phyloP scores from a whole-genome alignment of 2,329 filamentous ascomycete species.

The Trichoderma sp. region DNA sequence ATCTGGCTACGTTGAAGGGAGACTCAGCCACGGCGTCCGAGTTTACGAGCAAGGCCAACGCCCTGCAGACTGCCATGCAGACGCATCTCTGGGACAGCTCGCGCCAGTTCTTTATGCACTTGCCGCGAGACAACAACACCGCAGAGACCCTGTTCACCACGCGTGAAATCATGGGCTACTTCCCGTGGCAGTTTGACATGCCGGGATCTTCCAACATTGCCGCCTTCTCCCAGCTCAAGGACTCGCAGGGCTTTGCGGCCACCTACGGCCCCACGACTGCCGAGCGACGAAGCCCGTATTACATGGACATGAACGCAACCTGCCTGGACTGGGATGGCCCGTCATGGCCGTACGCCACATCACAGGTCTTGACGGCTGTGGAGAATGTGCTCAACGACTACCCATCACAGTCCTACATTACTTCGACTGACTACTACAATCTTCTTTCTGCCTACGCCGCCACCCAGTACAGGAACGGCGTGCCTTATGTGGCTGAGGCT shows the following conservation, averaged over 20 bases:
- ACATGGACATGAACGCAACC: background rate
- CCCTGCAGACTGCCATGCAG: constrained; percentile 4
- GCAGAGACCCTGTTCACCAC: background rate
- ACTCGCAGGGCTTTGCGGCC: background rate
- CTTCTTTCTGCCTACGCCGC: background rate
- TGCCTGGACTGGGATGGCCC: constrained; percentile 14
- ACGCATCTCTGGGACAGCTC: background rate
- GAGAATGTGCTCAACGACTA: background rate
- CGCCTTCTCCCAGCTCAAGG: background rate
- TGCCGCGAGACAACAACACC: background rate
- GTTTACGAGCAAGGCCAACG: background rate
- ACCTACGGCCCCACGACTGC: background rate
- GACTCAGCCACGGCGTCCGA: background rate
- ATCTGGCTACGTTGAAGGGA: background rate
- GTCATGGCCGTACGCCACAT: constrained; percentile 5
- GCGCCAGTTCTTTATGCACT: constrained; percentile 11
- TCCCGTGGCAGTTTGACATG: constrained; percentile 1
- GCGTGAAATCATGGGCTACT: background rate
- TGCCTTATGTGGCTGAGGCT: background rate
- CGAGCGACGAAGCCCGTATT: background rate
- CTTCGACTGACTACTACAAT: background rate
- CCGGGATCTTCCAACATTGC: background rate
- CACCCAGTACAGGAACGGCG: background rate
- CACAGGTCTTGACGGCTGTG: background rate
- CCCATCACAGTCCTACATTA: background rate